Evolutionary conservation across 495 filamentous ascomycete genomes (phyloP).

Genomic region (Podospora pseudocomata): DNA sequence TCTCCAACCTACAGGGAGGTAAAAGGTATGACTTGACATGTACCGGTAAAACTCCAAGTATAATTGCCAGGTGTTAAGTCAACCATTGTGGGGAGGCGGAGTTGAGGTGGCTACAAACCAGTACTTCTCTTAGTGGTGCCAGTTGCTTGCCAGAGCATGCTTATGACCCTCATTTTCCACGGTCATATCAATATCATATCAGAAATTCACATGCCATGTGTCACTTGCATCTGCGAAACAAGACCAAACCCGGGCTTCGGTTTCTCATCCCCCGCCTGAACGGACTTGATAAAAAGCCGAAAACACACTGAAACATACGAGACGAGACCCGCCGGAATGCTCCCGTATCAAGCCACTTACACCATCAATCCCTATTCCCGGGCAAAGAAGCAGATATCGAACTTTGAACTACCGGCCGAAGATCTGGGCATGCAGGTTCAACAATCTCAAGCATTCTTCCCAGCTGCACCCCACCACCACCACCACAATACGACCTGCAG

Average conservation of each 20-base stretch:
- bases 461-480: constrained; percentile 10
- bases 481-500: constrained; percentile 7
- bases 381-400: background rate
- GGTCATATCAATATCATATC: background rate
- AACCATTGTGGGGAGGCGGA: too few relatives aligned
- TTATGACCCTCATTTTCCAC: too few relatives aligned
- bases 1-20: too few relatives aligned
- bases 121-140: too few relatives aligned
- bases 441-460: constrained; percentile 13
- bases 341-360: constrained; percentile 4
- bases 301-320: background rate
- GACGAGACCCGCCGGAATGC: background rate
- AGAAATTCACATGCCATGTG: background rate
- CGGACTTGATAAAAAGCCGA: background rate
- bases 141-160: too few relatives aligned
- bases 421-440: constrained; percentile 27
- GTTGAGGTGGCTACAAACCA: too few relatives aligned
- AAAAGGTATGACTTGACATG: too few relatives aligned
- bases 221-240: background rate
- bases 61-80: too few relatives aligned
- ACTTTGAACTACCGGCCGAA: constrained; percentile 8
- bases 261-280: background rate
- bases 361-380: constrained; percentile 3
- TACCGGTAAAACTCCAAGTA: too few relatives aligned
- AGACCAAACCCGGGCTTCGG: background rate